phyloP scores from a whole-genome alignment of 768 basidiomycete genomes.

The Zangia roseola region DNA sequence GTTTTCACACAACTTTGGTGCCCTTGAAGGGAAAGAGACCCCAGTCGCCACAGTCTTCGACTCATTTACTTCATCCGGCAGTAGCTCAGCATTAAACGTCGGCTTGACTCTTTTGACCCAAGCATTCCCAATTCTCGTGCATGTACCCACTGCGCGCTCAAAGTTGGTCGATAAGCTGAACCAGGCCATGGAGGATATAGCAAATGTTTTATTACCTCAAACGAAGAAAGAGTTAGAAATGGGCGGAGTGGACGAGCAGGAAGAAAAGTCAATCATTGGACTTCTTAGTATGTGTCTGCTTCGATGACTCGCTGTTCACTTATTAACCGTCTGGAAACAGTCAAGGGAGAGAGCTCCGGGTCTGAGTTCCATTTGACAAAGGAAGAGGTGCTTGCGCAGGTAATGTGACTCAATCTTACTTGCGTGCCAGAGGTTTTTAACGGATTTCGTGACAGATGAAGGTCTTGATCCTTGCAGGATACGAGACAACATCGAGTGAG shows the following conservation, averaged over 20 bases:
- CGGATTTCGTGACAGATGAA: constrained; percentile 16
- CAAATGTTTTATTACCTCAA: constrained; percentile 37
- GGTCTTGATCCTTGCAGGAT: constrained; percentile 19
- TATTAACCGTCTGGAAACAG: constrained; percentile 20
- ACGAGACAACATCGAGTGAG: constrained; percentile 25
- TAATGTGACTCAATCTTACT: constrained; percentile 4
- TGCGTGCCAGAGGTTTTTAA: background rate
- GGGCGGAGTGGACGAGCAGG: constrained; percentile 17
- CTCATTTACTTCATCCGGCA: constrained; percentile 24
- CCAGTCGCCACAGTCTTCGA: constrained; percentile 42
- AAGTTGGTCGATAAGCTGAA: constrained; percentile 31
- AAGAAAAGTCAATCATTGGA: constrained; percentile 28
- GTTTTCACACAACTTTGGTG: constrained; percentile 58
- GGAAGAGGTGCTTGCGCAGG: constrained; percentile 30
- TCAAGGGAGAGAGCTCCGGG: constrained; percentile 35
- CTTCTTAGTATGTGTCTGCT: constrained; percentile 18
- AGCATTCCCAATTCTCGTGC: constrained; percentile 35
- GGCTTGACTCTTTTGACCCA: constrained; percentile 37
- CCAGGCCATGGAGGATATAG: constrained; percentile 39
- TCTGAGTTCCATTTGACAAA: constrained; percentile 25
- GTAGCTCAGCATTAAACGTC: constrained; percentile 28
- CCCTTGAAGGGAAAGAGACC: constrained; percentile 48
- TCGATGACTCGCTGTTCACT: constrained; percentile 3
- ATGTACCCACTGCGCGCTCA: constrained; percentile 39
- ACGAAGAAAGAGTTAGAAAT: constrained; percentile 34